Base-by-base conservation (phyloP, 495 filamentous ascomycete species). In the Baudoinia panamericana region DNA sequence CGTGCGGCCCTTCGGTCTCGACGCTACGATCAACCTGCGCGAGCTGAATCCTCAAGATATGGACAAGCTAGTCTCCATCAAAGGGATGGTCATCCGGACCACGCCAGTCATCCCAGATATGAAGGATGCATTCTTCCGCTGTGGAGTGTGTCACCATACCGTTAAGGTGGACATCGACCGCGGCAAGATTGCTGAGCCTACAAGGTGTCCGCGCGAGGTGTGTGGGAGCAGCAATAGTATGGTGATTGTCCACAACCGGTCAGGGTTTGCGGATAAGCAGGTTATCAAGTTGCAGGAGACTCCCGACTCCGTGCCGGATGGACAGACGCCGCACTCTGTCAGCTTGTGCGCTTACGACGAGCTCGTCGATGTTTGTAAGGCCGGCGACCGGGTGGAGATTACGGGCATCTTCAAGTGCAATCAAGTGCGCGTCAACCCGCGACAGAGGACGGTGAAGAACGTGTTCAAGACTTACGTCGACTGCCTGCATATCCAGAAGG, bases 251-350 rank as follows among this genome's bases (percentile, higher is more conserved):
- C 90, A 99, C 68, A 96, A 99, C 60, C 82, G 90, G 39, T 96
- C 85, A 48, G 70, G 71, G 11, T 99, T 99, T 57, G 76, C 84
- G 34, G 90, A 99, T 56, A 99, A 96, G 63, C 90, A 99, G 53
- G 85, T 96, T 41, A 93, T 99, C 68, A 96, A 96, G 62, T 70
- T 99, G 22, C 90, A 99, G 58, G 90, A 99, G 60, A 99, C 90
- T 0, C 90, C 90, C 6, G 90, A 99, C 57, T 82, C 70, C 32
- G 77, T 96, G 30, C 90, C 90, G 10, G 82, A 93, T 45, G 90
- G 90, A 19, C 90, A 99, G 61, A 90, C 90, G 16, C 90, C 90
- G n/a, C 90, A 99, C 61, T 94, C 92, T 0, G 90, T 99, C 13
- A 93, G 86, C 3, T 72, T 99, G 22, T 96, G 88, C 58, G 86